Conservation (phyloP, 2,329 filamentous ascomycete genomes). For the Chaetomium sp. region DNA sequence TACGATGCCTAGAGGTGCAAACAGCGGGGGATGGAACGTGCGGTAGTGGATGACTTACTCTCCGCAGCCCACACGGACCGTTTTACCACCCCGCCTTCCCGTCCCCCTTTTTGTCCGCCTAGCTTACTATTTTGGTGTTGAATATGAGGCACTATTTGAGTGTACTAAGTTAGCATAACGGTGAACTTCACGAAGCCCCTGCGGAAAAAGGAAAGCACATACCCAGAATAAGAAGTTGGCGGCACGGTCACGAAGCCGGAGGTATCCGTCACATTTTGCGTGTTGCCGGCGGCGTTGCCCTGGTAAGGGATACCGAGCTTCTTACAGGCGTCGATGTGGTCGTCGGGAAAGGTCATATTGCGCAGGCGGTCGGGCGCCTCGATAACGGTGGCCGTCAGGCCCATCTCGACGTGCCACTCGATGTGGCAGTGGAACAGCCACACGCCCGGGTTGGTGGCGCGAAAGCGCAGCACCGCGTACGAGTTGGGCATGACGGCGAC, state of each 20-base stretch:
- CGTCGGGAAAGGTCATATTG: conserved; percentile 56
- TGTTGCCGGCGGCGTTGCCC: conserved; percentile 72
- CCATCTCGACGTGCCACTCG: conserved; percentile 63
- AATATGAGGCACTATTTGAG: not conserved
- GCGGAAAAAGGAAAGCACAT: conserved; percentile 29
- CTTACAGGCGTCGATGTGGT: conserved; percentile 55
- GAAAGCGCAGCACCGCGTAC: conserved; percentile 55
- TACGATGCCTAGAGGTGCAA: not conserved
- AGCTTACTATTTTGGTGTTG: not conserved
- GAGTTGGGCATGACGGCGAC: conserved; percentile 46
- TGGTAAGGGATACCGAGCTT: conserved; percentile 50
- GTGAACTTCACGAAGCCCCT: not conserved
- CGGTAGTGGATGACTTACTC: not conserved
- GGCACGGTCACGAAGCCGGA: conserved; percentile 53
- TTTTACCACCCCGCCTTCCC: too few relatives aligned
- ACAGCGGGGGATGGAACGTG: not conserved
- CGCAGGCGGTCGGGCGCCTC: conserved; percentile 61
- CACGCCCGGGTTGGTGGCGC: conserved; percentile 55
- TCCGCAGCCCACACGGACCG: too few relatives aligned
- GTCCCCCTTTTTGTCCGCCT: not conserved
- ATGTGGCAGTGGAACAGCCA: conserved; percentile 63
- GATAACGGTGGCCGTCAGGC: conserved; percentile 57
- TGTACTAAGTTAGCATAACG: not conserved
- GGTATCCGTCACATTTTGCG: conserved; percentile 55
- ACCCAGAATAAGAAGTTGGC: conserved; percentile 51